Evolutionary conservation across 2,329 filamentous ascomycete genomes (phyloP).

Genomic region (Colletotrichum tropicicola): DNA sequence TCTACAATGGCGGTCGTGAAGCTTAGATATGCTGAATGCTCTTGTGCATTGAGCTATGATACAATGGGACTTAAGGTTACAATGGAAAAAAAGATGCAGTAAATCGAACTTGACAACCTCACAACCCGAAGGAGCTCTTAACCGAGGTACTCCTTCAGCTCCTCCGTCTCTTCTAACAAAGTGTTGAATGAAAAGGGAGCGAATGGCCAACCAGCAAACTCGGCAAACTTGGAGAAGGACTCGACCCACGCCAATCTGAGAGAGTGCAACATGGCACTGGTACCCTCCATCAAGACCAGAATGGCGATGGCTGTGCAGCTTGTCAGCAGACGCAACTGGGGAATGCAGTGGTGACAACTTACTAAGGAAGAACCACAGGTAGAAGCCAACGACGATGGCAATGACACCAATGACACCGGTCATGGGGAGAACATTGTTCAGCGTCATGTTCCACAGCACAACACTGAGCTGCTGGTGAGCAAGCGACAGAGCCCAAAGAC

Average conservation of each 20-base stretch:
- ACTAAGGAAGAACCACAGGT: slow-evolving; percentile 88
- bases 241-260: slow-evolving; percentile 96
- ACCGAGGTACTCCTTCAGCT: slow-evolving; percentile 64
- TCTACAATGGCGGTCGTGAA: not conserved
- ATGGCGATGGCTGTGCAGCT: slow-evolving; percentile 57
- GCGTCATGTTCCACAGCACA: slow-evolving; percentile 96
- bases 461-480: slow-evolving; percentile 97
- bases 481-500: slow-evolving; percentile 96
- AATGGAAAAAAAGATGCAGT: slow-evolving; percentile 24
- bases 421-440: slow-evolving; percentile 77
- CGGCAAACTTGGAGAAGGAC: slow-evolving; percentile 97
- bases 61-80: slow-evolving; percentile 32
- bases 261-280: slow-evolving; percentile 93
- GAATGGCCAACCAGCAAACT: slow-evolving; percentile 89
- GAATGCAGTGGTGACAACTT: slow-evolving; percentile 33
- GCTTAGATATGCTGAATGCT: slow-evolving; percentile 13
- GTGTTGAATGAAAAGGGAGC: slow-evolving; percentile 88
- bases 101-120: not conserved
- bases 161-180: slow-evolving; percentile 83
- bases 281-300: slow-evolving; percentile 94
- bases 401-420: slow-evolving; percentile 76
- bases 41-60: slow-evolving; percentile 31
- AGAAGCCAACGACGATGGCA: slow-evolving; percentile 84
- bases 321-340: not conserved
- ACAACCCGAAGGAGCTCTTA: slow-evolving; percentile 36